Conservation (phyloP, 164 flowering plant genomes). For the Kingdonia uniflora region DNA sequence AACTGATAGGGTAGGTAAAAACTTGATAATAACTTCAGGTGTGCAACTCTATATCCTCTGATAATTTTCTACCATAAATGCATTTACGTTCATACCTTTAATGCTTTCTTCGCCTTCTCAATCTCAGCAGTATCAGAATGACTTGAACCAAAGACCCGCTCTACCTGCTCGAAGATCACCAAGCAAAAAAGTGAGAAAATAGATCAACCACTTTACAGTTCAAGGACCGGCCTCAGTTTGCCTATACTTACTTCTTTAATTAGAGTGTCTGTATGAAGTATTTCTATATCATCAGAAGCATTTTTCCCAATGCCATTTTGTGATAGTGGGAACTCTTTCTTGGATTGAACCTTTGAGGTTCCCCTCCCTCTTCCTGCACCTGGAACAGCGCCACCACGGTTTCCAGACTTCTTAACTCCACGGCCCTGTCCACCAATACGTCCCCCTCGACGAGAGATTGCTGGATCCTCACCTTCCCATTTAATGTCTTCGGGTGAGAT, state of each 20-base stretch:
- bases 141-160: conserved; percentile 48
- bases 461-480: conserved; percentile 84
- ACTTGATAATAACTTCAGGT: too few species aligned
- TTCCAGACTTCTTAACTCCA: conserved; percentile 47
- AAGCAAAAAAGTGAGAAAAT: neutral
- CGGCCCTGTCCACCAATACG: conserved; percentile 57
- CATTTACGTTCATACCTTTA: conserved; percentile 38
- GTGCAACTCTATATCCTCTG: too few species aligned
- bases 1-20: too few species aligned
- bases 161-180: conserved; percentile 42
- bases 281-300: conserved; percentile 53
- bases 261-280: conserved; percentile 79
- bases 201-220: too few species aligned
- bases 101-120: conserved; percentile 72
- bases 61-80: too few species aligned
- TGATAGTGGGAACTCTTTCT: conserved; percentile 43
- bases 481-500: conserved; percentile 80
- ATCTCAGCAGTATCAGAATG: conserved; percentile 68
- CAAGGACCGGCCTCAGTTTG: too few species aligned
- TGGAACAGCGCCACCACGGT: conserved; percentile 46
- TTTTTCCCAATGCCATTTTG: conserved; percentile 79
- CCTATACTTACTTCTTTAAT: conserved; percentile 59
- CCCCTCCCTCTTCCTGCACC: conserved; percentile 80
- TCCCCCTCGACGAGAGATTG: conserved; percentile 43
- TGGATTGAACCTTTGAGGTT: conserved; percentile 40